Evolutionary conservation across 768 basidiomycete genomes (phyloP).

Genomic region (Lentinula aciculospora): DNA sequence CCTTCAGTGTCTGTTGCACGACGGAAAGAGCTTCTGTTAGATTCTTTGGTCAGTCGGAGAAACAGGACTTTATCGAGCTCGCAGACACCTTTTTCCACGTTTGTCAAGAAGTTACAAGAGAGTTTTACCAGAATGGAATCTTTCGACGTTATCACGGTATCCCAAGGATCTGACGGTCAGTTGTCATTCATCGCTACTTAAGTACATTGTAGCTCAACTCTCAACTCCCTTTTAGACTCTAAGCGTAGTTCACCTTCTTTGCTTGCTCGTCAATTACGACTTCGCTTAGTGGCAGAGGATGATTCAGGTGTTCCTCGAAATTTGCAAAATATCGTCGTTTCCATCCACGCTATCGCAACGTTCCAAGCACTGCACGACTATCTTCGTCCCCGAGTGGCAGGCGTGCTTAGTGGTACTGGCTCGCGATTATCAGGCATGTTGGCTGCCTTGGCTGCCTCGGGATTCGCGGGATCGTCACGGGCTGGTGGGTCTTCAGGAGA

Average conservation of each 20-base stretch:
- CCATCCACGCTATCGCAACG: conserved; percentile 97
- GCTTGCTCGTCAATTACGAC: conserved; percentile 86
- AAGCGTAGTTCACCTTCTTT: conserved; percentile 88
- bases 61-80: conserved; percentile 33
- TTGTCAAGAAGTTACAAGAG: conserved; percentile 96
- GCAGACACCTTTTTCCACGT: conserved; percentile 61
- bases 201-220: not conserved
- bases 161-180: conserved; percentile 77
- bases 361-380: conserved; percentile 98
- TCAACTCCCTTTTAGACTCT: conserved; percentile 61
- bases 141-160: conserved; percentile 90
- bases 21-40: conserved; percentile 75
- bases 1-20: conserved; percentile 51
- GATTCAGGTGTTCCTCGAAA: conserved; percentile 84
- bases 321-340: conserved; percentile 88
- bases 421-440: conserved; percentile 84
- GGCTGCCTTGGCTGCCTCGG: conserved; percentile 80
- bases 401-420: conserved; percentile 51
- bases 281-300: conserved; percentile 85
- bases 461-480: conserved; percentile 47
- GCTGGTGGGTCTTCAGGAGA: conserved; percentile 24
- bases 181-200: conserved; percentile 6
- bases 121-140: conserved; percentile 92
- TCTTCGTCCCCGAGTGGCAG: conserved; percentile 83
- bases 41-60: conserved; percentile 62